A percentile compares a stretch with the other conserved stretches of the same genome.
Conservation (phyloP, 108 stramenopile species). For the Aurantiochytrium sp. region DNA sequence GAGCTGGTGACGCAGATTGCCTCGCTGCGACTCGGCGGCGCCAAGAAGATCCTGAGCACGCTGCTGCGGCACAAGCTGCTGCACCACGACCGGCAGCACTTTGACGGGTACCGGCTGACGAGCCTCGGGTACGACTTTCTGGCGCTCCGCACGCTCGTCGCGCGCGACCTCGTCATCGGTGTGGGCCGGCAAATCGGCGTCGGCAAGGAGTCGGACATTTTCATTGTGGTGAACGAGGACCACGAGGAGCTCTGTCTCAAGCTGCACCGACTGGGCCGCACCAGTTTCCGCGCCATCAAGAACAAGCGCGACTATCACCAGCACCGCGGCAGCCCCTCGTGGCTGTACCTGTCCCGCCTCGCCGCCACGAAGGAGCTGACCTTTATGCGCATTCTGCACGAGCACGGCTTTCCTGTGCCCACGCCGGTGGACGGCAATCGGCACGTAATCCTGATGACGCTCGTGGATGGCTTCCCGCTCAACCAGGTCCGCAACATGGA, state of each 20-base stretch:
- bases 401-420: slow-evolving; percentile 88
- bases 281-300: slow-evolving; percentile 88
- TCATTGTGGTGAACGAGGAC: slow-evolving; percentile 42
- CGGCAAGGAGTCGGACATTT: slow-evolving; percentile 85
- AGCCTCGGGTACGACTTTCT: slow-evolving; percentile 93
- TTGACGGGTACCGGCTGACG: slow-evolving; percentile 81
- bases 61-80: slow-evolving; percentile 88
- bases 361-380: slow-evolving; percentile 90
- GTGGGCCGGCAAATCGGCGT: slow-evolving; percentile 93
- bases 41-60: slow-evolving; percentile 74
- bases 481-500: slow-evolving; percentile 76
- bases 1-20: slow-evolving; percentile 80
- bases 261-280: slow-evolving; percentile 93
- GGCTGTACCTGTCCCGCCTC: slow-evolving; percentile 89
- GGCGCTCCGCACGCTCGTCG: slow-evolving; percentile 77
- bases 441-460: slow-evolving; percentile 82
- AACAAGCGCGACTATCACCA: slow-evolving; percentile 91
- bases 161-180: slow-evolving; percentile 70
- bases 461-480: slow-evolving; percentile 78
- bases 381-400: slow-evolving; percentile 87
- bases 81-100: slow-evolving; percentile 68
- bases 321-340: slow-evolving; percentile 61
- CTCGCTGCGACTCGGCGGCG: slow-evolving; percentile 87
- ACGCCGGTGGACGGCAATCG: slow-evolving; percentile 85
- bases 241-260: slow-evolving; percentile 76